Evolutionary conservation across 805 yeast genomes (phyloP).

Genomic region (Starmerella khaoyaiensis): DNA sequence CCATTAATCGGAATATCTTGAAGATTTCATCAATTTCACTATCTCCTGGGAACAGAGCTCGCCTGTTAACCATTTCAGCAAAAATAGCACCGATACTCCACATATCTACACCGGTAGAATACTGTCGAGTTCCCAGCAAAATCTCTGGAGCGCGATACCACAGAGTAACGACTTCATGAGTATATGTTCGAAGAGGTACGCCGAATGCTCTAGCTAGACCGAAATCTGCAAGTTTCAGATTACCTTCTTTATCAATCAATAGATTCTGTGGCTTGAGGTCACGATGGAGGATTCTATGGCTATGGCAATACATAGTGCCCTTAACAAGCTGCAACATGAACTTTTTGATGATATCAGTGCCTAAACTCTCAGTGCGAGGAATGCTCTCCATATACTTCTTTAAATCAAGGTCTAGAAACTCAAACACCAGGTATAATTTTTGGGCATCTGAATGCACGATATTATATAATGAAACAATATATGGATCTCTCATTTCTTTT

Average conservation of each 20-base stretch:
- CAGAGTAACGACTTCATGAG: conserved; percentile 94
- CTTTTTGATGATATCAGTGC: conserved; percentile 77
- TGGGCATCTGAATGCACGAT: conserved; percentile 91
- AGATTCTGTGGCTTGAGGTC: conserved; percentile 95
- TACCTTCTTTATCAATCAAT: conserved; percentile 89
- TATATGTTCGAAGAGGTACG: conserved; percentile 89
- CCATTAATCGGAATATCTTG: conserved; percentile 79
- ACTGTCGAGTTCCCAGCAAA: conserved; percentile 87
- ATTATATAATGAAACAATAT: conserved; percentile 81
- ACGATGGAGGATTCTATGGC: conserved; percentile 86
- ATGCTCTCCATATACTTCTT: conserved; percentile 94
- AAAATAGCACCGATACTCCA: conserved; percentile 98
- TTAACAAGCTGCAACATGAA: conserved; percentile 84
- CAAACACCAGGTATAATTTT: conserved; percentile 85
- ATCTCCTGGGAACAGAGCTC: conserved; percentile 93
- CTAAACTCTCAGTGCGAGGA: conserved; percentile 82
- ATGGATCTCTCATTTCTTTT: conserved; percentile 87
- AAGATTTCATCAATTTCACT: conserved; percentile 95
- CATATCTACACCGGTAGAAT: conserved; percentile 96
- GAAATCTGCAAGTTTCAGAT: conserved; percentile 79
- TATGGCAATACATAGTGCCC: conserved; percentile 87
- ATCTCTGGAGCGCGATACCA: conserved; percentile 98
- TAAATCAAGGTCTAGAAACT: conserved; percentile 83
- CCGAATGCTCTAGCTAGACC: conserved; percentile 97
- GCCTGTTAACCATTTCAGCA: conserved; percentile 94